These are phyloP conservation scores for Leptodermis oblonga DNA, from an alignment of 257 asterid genomes.

Conservation along the genomic window DNA sequence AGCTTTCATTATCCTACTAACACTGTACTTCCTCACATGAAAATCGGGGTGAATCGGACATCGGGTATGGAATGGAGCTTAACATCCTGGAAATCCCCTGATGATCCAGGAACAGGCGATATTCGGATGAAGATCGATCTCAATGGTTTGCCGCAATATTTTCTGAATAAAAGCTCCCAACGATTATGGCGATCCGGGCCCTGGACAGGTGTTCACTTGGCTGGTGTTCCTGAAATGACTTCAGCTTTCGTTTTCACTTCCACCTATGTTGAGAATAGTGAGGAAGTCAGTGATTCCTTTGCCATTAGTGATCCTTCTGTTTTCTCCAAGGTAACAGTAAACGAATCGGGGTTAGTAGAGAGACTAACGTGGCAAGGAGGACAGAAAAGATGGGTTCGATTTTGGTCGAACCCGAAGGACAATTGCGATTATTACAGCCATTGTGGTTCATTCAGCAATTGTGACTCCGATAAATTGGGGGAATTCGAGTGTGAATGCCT, in stretches of 20 bases:
- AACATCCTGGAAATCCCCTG: slow-evolving; percentile 39
- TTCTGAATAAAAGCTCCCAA: slow-evolving; percentile 8
- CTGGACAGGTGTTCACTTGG: slow-evolving; percentile 34
- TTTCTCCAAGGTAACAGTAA: slow-evolving; percentile 28
- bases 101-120: slow-evolving; percentile 34
- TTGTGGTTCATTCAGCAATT: slow-evolving; percentile 23
- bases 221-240: slow-evolving; percentile 40
- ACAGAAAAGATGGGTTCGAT: slow-evolving; percentile 24
- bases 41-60: slow-evolving; percentile 24
- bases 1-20: slow-evolving; percentile 3
- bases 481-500: slow-evolving; percentile 34
- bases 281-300: slow-evolving; percentile 26
- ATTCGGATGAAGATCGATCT: slow-evolving; percentile 27
- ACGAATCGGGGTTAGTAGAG: slow-evolving; percentile 29
- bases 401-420: slow-evolving; percentile 28
- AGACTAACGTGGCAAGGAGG: slow-evolving; percentile 28
- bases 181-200: slow-evolving; percentile 32
- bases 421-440: slow-evolving; percentile 27
- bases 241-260: slow-evolving; percentile 25
- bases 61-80: slow-evolving; percentile 24
- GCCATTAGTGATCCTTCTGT: slow-evolving; percentile 20
- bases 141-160: slow-evolving; percentile 23
- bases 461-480: slow-evolving; percentile 19
- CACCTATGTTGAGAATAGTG: slow-evolving; percentile 23
- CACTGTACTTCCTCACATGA: slow-evolving; percentile 33